Base-by-base conservation (phyloP, 78 protist species). In the Dictyostelium firmibasis region DNA sequence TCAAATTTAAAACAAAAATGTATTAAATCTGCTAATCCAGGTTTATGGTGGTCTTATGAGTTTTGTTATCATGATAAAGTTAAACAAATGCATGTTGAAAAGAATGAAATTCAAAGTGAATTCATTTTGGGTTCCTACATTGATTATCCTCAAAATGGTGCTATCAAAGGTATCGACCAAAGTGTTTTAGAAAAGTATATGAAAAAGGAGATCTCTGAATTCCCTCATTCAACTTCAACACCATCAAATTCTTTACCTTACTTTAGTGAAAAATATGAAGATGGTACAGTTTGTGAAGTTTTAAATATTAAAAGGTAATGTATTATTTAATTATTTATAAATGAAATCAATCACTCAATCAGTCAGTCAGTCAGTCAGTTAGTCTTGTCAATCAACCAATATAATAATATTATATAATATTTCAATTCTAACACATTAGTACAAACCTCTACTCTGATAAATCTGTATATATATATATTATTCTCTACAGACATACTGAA, bases 11-110 rank as follows among this genome's bases (percentile, higher is more conserved):
- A 44, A 44, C 33, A 5, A 38, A 50, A 67, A 47, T 82, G 86
- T 57, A 82, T 82, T 35, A 72, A 72, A 72, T 72, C 79, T 13
- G 31, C 27, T 33, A 82, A 82, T 13, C 43, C 35, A 1, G 72
- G 14, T 33, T 79, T 47, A 35, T 89, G 94, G 94, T 89, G 94
- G 94, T 35, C 79, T 5, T 89, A 89, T 50, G 94, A 89, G 38
- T 69, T 76, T 33, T 89, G 94, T 69, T 67, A 57, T 75, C 38
- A 69, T 33, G 83, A 81, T 9, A 9, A 36, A 13, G 74, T 81
- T 23, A 43, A 62, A 25, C 94, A 89, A 81, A 18, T 89, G 36
- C 94, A 69, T 70, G 20, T 81, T 23, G 94, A 81, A 9, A 60
- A 78, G 38, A 9, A 23, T 31, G 64, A 69, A n/a, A 14, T 81